Conservation (phyloP, 2,329 filamentous ascomycete species). For the Calonectria pteridis region DNA sequence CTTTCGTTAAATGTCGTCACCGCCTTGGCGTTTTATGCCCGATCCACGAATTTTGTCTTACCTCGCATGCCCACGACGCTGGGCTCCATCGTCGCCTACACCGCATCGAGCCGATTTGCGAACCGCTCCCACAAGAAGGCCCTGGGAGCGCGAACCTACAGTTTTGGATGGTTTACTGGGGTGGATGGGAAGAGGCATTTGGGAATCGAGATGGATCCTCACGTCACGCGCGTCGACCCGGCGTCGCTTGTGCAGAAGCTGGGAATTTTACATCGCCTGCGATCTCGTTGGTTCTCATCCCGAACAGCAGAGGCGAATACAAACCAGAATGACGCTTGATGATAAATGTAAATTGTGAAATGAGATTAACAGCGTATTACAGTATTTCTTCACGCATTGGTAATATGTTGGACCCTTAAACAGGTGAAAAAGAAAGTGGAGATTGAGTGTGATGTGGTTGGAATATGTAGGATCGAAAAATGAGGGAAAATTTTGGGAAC, state of each 20-base stretch:
- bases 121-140: fast-evolving
- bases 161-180: conserved; percentile 64
- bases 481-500: neutral
- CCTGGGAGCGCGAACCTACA: conserved; percentile 47
- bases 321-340: conserved; percentile 4
- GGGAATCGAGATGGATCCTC: conserved; percentile 64
- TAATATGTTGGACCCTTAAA: neutral
- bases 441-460: neutral
- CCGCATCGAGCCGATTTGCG: conserved; percentile 59
- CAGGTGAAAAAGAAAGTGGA: neutral
- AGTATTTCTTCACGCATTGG: neutral
- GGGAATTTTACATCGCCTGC: neutral
- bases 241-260: neutral
- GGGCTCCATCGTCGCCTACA: conserved; percentile 59
- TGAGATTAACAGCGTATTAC: neutral
- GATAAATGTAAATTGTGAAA: conserved; percentile 8
- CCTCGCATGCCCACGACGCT: conserved; percentile 65
- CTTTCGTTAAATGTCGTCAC: conserved; percentile 58
- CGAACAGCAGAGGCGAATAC: neutral
- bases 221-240: conserved; percentile 49
- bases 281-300: neutral
- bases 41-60: conserved; percentile 56
- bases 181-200: conserved; percentile 60
- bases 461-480: neutral
- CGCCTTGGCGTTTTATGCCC: conserved; percentile 56